These are phyloP conservation scores for Chytriomyces sp. DNA, from an alignment of 192 early-diverging fungal genomes.

Conservation along the genomic window DNA sequence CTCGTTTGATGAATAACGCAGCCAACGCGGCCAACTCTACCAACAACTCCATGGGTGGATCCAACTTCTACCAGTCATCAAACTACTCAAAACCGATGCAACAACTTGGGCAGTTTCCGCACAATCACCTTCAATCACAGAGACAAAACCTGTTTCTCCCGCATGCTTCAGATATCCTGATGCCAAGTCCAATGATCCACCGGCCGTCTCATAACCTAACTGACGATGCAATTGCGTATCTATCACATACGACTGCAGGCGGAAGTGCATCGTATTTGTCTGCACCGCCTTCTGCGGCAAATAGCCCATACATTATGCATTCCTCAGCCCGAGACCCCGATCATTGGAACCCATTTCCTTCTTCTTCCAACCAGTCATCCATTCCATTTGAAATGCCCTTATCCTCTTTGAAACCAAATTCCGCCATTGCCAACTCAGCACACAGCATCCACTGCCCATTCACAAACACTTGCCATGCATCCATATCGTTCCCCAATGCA, in stretches of 20 bases:
- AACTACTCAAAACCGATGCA: not conserved
- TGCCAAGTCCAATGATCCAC: not conserved
- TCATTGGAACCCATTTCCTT: too few species aligned
- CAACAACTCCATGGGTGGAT: not conserved
- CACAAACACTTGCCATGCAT: not conserved
- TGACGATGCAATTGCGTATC: not conserved
- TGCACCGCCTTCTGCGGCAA: not conserved
- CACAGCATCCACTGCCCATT: not conserved
- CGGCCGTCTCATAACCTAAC: not conserved
- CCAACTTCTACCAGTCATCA: not conserved
- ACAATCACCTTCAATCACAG: not conserved
- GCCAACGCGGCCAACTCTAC: too few species aligned
- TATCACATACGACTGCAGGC: too few species aligned
- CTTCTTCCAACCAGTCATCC: not conserved
- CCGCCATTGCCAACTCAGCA: not conserved
- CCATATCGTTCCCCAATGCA: constrained; percentile 5
- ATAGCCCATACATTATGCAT: not conserved
- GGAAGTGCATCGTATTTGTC: too few species aligned
- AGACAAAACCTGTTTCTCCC: not conserved
- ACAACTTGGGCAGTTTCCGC: not conserved
- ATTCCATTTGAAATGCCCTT: not conserved
- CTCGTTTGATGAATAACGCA: too few species aligned
- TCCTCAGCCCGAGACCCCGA: not conserved
- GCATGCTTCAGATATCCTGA: not conserved
- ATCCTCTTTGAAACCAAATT: not conserved